Conservation (phyloP, 2,329 filamentous ascomycete species). For the Zasmidium citrigriseum region DNA sequence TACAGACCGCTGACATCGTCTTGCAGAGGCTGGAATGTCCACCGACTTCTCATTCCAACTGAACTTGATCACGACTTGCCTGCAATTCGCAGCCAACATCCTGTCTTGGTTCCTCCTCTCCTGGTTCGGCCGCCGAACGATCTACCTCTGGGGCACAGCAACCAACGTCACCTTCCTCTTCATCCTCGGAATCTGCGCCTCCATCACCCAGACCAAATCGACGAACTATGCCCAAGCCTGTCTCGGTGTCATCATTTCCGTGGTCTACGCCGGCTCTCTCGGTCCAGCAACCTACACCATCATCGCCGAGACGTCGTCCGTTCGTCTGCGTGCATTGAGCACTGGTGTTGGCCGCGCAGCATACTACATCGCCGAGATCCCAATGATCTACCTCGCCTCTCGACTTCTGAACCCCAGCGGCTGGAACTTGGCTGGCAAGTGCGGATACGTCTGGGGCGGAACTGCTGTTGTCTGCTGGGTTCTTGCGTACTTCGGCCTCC, state of each 20-base stretch:
- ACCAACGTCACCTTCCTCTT: slow-evolving; percentile 37
- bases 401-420: slow-evolving; percentile 30
- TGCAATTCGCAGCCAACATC: slow-evolving; percentile 23
- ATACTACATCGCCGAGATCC: slow-evolving; percentile 30
- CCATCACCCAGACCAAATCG: slow-evolving; percentile 14
- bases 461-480: slow-evolving; percentile 46
- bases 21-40: slow-evolving; percentile 40
- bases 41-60: slow-evolving; percentile 39
- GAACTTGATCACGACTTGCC: slow-evolving; percentile 30
- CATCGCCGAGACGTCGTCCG: slow-evolving; percentile 31
- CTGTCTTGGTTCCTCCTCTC: slow-evolving; percentile 34
- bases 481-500: slow-evolving; percentile 46
- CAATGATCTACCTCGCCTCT: slow-evolving; percentile 23
- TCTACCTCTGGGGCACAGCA: slow-evolving; percentile 37
- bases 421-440: slow-evolving; percentile 46
- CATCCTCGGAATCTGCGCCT: slow-evolving; percentile 26
- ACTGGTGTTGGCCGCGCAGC: slow-evolving; percentile 28
- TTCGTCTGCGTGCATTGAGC: slow-evolving; percentile 28
- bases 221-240: slow-evolving; percentile 45
- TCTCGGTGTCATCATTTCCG: slow-evolving; percentile 53
- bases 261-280: slow-evolving; percentile 27
- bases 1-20: slow-evolving; percentile 14
- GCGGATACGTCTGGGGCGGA: slow-evolving; percentile 51
- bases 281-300: slow-evolving; percentile 31
- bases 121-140: slow-evolving; percentile 40